Conservation (phyloP, 495 filamentous ascomycete species). For the Trichoderma reesei region DNA sequence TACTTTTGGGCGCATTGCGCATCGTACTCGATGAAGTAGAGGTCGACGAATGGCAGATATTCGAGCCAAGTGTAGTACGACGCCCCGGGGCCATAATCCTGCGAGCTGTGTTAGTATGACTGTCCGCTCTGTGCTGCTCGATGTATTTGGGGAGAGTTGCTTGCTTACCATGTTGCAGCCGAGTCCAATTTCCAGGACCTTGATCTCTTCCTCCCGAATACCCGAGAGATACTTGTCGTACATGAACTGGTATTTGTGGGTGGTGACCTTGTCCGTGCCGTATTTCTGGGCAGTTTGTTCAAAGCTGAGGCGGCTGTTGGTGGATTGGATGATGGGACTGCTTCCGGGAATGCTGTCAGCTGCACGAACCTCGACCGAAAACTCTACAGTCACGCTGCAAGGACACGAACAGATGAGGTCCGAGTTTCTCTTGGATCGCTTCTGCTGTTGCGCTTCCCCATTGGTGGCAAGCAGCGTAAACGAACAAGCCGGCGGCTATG, state of each 20-base stretch:
- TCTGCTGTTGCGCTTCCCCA: background rate
- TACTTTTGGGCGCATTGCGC: background rate
- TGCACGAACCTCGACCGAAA: background rate
- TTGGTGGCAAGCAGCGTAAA: background rate
- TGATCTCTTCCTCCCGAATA: background rate
- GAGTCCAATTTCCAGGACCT: constrained; percentile 1
- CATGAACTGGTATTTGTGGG: background rate
- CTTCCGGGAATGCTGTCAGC: background rate
- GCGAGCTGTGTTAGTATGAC: background rate
- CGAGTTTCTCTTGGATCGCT: background rate
- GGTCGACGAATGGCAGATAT: background rate
- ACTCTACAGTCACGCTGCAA: background rate
- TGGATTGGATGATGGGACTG: background rate
- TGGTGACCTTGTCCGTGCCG: background rate
- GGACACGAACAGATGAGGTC: background rate
- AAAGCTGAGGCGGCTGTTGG: background rate
- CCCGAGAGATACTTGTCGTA: background rate
- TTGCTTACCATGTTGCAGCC: constrained; percentile 1
- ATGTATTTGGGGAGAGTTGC: background rate
- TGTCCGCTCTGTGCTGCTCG: background rate
- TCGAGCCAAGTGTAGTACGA: constrained; percentile 6
- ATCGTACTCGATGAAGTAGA: constrained; percentile 1
- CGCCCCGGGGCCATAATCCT: background rate
- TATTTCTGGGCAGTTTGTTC: background rate
- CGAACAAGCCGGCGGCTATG: background rate